A percentile compares a stretch with the other conserved stretches of the same genome.
Evolutionary conservation across 805 yeast genomes (phyloP).

Genomic region (Jamesozyma gamospora): DNA sequence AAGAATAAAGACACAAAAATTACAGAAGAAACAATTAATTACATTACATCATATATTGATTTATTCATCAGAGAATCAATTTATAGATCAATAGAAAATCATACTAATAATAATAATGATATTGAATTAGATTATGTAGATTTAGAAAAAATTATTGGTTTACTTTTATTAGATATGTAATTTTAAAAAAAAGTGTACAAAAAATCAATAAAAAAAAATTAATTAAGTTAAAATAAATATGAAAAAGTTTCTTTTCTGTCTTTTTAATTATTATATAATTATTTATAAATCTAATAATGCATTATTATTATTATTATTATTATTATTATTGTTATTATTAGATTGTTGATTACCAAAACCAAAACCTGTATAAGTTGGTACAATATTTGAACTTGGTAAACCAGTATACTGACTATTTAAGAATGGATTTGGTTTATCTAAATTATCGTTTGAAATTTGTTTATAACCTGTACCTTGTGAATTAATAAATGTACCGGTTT

Average conservation of each 20-base stretch:
- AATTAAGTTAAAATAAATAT: too few species aligned
- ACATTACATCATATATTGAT: slow-evolving; percentile 21
- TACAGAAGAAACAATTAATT: slow-evolving; percentile 14
- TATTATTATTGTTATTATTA: slow-evolving; percentile 15
- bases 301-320: slow-evolving; percentile 17
- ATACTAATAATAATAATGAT: slow-evolving; percentile 6
- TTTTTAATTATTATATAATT: not conserved
- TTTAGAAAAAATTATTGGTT: slow-evolving; percentile 24
- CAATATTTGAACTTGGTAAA: slow-evolving; percentile 50
- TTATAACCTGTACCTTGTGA: slow-evolving; percentile 80
- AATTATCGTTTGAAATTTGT: slow-evolving; percentile 33
- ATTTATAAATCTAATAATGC: slow-evolving; percentile 11
- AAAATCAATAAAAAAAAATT: too few species aligned
- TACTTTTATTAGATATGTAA: slow-evolving; percentile 27
- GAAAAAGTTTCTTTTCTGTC: too few species aligned
- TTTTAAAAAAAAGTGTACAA: too few species aligned
- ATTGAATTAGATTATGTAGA: slow-evolving; percentile 15
- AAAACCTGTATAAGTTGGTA: slow-evolving; percentile 83
- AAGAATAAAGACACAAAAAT: slow-evolving; percentile 14
- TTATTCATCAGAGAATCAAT: slow-evolving; percentile 24
- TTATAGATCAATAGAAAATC: slow-evolving; percentile 22
- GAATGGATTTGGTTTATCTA: slow-evolving; percentile 27
- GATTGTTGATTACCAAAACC: slow-evolving; percentile 77
- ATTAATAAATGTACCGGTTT: slow-evolving; percentile 69
- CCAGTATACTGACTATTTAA: slow-evolving; percentile 64